Conservation (phyloP, 2,329 filamentous ascomycete genomes). For the Cladobotryum protrusum region DNA sequence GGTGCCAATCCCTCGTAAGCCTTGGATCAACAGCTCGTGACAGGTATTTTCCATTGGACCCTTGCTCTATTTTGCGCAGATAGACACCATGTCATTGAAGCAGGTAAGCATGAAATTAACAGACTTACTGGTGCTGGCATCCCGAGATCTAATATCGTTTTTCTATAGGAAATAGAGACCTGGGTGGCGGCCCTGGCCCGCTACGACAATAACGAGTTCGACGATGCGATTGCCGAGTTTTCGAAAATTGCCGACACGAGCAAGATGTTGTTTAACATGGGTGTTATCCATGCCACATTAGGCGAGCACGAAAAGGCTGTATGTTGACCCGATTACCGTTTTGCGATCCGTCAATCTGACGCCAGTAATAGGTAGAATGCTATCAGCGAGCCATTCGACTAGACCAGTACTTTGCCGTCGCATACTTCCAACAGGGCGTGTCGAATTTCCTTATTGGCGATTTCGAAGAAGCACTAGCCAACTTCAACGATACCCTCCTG, state of each 20-base stretch:
- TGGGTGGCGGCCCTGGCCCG: slow-evolving; percentile 87
- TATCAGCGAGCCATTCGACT: slow-evolving; percentile 87
- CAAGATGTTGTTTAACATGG: slow-evolving; percentile 97
- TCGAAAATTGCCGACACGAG: slow-evolving; percentile 88
- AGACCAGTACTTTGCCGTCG: slow-evolving; percentile 93
- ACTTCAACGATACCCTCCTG: slow-evolving; percentile 96
- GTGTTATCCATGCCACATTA: slow-evolving; percentile 92
- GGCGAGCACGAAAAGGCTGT: slow-evolving; percentile 95
- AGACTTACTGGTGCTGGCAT: background rate
- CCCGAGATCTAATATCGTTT: background rate
- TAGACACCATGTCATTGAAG: slow-evolving; percentile 50
- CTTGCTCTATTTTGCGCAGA: slow-evolving; percentile 2
- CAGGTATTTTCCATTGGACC: background rate
- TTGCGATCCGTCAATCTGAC: too few species aligned
- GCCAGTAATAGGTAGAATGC: slow-evolving; percentile 66
- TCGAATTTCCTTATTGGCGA: slow-evolving; percentile 97
- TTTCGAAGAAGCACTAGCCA: slow-evolving; percentile 93
- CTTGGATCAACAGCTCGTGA: slow-evolving; percentile 2
- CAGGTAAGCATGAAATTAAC: slow-evolving; percentile 37
- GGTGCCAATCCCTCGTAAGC: slow-evolving; percentile 4
- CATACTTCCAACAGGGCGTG: slow-evolving; percentile 97
- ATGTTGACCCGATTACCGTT: slow-evolving; percentile 33
- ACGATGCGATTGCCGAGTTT: slow-evolving; percentile 78
- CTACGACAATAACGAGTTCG: slow-evolving; percentile 98
- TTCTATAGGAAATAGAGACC: slow-evolving; percentile 85